Conservation (phyloP, 805 yeast genomes). For the Candida xiaguanensis region DNA sequence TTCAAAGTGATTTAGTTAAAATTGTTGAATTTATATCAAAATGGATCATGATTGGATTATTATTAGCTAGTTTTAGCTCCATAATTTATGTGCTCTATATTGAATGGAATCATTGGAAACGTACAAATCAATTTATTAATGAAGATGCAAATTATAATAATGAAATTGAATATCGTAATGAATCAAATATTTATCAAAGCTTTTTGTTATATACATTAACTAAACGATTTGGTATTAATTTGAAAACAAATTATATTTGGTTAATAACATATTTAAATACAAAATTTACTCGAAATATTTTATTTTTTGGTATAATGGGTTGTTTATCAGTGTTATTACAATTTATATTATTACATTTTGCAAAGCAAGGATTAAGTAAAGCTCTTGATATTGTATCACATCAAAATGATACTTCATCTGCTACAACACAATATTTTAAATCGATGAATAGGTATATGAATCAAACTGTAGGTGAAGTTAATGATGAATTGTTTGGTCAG, state of each 20-base stretch:
- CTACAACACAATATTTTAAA: conserved; percentile 10
- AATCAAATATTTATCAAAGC: conserved; percentile 12
- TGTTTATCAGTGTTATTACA: conserved; percentile 53
- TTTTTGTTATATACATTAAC: conserved; percentile 10
- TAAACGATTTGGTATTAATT: conserved; percentile 9
- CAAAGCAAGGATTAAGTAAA: not conserved
- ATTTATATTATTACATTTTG: conserved; percentile 36
- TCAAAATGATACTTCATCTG: not conserved
- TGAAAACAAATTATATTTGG: conserved; percentile 32
- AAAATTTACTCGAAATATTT: conserved; percentile 44
- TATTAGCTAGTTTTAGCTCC: conserved; percentile 32
- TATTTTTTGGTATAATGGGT: conserved; percentile 58
- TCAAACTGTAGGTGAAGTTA: conserved; percentile 48
- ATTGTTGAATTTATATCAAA: conserved; percentile 33
- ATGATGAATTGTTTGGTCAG: conserved; percentile 65
- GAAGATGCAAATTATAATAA: conserved; percentile 44
- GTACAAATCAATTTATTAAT: conserved; percentile 21
- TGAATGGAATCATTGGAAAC: conserved; percentile 40
- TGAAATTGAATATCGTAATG: conserved; percentile 7
- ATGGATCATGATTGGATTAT: conserved; percentile 31
- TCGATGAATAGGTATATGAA: conserved; percentile 52
- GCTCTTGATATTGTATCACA: not conserved
- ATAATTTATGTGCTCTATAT: conserved; percentile 42
- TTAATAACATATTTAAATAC: conserved; percentile 49
- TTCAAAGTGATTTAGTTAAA: conserved; percentile 28